phyloP scores from a whole-genome alignment of 176 grass and related monocot genomes.

The barley (Hordeum vulgare) region DNA sequence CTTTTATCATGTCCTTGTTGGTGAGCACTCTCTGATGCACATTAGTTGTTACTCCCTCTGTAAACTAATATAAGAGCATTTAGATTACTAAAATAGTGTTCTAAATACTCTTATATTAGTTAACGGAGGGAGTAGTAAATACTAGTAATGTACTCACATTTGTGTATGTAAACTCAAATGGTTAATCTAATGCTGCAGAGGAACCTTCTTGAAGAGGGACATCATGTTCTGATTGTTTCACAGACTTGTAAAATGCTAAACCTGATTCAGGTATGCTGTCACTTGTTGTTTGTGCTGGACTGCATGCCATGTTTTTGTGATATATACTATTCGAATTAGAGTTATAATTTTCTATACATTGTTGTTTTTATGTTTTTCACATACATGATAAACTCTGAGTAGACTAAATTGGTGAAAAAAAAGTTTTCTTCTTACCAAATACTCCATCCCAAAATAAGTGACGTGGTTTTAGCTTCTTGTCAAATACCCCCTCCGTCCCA shows the following conservation, averaged over 20 bases:
- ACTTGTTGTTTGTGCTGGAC: background rate
- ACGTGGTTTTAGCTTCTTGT: too few species aligned
- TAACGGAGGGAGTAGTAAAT: too few species aligned
- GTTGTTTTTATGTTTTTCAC: background rate
- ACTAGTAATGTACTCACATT: background rate
- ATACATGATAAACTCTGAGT: background rate
- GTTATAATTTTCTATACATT: background rate
- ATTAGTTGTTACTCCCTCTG: background rate
- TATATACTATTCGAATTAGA: background rate
- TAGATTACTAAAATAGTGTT: too few species aligned
- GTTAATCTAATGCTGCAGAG: slow-evolving; percentile 38
- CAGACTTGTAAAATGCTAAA: slow-evolving; percentile 88
- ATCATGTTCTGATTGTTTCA: slow-evolving; percentile 77
- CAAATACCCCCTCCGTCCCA: too few species aligned
- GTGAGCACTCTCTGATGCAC: slow-evolving; percentile 36
- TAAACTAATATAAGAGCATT: too few species aligned
- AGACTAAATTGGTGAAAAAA: background rate
- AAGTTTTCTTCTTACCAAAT: background rate
- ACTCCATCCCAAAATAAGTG: too few species aligned
- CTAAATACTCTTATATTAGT: too few species aligned
- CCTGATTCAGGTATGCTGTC: slow-evolving; percentile 64
- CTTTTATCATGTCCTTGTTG: slow-evolving; percentile 81
- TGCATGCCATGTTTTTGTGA: background rate
- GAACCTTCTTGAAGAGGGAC: slow-evolving; percentile 70
- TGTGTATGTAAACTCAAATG: slow-evolving; percentile 21